Evolutionary conservation across 345 rosid genomes (phyloP).

Genomic region (Bruguiera gymnorhiza): DNA sequence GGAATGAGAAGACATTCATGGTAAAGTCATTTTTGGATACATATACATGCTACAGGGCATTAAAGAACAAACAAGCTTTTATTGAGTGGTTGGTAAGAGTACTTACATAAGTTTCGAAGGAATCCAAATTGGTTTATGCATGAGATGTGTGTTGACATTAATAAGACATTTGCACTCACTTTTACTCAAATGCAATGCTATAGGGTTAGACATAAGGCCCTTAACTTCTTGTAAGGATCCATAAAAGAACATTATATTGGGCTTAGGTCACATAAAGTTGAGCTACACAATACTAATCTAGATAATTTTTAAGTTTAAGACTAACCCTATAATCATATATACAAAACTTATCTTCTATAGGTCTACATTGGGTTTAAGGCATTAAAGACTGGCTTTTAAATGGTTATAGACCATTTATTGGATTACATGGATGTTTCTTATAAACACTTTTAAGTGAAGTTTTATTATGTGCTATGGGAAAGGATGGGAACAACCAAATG

Average conservation of each 20-base stretch:
- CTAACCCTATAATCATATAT: no score
- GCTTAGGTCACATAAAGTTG: no score
- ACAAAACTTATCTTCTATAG: not conserved
- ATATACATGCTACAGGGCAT: not conserved
- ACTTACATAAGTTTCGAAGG: not conserved
- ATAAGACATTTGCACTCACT: not conserved
- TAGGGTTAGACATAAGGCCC: no score
- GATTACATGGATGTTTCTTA: not conserved
- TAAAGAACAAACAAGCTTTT: not conserved
- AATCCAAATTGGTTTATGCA: not conserved
- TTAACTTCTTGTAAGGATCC: no score
- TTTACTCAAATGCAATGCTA: no score
- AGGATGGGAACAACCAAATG: not conserved
- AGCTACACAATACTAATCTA: no score
- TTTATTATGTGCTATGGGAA: not conserved
- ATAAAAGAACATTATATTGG: no score
- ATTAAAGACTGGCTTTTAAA: not conserved
- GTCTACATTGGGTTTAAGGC: not conserved
- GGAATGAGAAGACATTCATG: no score
- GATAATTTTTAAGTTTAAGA: no score
- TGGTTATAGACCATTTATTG: not conserved
- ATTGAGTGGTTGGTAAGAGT: not conserved
- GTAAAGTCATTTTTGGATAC: no score
- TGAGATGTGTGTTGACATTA: not conserved
- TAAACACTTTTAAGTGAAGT: not conserved